Evolutionary conservation across 345 rosid genomes (phyloP).

Genomic region (Clausena lansium): DNA sequence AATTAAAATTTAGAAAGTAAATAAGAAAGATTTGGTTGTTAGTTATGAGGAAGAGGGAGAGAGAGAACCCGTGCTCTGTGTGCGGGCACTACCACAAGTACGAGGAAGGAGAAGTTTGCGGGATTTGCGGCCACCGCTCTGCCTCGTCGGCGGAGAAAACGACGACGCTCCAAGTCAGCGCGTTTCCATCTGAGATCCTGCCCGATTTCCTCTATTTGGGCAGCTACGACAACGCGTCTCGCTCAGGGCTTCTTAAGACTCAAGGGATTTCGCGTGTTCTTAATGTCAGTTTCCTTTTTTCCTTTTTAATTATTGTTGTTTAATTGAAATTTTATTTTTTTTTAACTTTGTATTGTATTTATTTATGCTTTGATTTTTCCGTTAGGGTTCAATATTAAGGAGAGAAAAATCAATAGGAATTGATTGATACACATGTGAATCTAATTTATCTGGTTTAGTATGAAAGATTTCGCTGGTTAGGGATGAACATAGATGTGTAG

Average conservation of each 20-base stretch:
- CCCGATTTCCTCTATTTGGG: slow-evolving; percentile 91
- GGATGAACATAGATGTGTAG: neutral
- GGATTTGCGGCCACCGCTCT: slow-evolving; percentile 87
- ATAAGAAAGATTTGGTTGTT: neutral
- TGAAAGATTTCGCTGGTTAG: neutral
- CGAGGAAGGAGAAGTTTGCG: slow-evolving; percentile 98
- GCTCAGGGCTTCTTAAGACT: slow-evolving; percentile 88
- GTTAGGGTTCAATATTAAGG: neutral
- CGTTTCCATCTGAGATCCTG: slow-evolving; percentile 89
- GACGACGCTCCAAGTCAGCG: slow-evolving; percentile 59
- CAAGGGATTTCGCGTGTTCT: slow-evolving; percentile 87
- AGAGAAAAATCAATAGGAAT: neutral
- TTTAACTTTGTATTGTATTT: neutral
- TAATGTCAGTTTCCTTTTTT: slow-evolving; percentile 51
- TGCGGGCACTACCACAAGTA: slow-evolving; percentile 99
- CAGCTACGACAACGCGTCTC: slow-evolving; percentile 97
- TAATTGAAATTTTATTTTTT: neutral
- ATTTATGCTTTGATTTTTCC: no score
- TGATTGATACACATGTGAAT: neutral
- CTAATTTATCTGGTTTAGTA: neutral
- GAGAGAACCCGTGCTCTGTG: slow-evolving; percentile 95
- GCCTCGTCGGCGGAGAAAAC: slow-evolving; percentile 45
- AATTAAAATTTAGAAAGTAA: neutral
- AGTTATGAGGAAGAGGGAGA: slow-evolving; percentile 87
- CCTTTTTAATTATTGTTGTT: neutral